Conservation (phyloP, 257 asterid genomes). For the Verbascum thapsus region DNA sequence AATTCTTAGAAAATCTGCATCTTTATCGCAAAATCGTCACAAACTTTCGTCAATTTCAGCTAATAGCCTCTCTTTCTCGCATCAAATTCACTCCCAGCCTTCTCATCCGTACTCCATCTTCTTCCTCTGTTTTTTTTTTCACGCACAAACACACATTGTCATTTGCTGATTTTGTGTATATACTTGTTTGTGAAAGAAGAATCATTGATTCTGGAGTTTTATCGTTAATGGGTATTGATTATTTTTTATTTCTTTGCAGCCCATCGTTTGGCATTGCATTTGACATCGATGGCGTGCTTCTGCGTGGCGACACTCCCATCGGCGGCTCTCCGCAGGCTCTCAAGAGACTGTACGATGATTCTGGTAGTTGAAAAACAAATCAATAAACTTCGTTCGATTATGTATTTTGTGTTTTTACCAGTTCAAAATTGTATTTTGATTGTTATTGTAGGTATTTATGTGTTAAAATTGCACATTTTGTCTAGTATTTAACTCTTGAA, state of each 20-base stretch:
- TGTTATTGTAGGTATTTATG: neutral
- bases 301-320: constrained; percentile 72
- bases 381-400: neutral
- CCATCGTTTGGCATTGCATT: constrained; percentile 82
- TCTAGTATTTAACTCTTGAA: constrained; percentile 12
- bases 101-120: constrained; percentile 32
- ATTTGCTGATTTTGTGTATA: neutral
- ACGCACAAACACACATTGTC: constrained; percentile 9
- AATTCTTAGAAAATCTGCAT: constrained; percentile 34
- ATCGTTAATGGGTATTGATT: neutral
- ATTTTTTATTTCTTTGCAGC: constrained; percentile 28
- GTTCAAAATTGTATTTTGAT: neutral
- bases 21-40: constrained; percentile 28
- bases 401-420: neutral
- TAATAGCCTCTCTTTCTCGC: constrained; percentile 30
- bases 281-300: constrained; percentile 94
- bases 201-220: constrained; percentile 7
- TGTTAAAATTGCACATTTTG: constrained; percentile 1
- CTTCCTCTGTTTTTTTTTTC: constrained; percentile 11
- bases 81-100: constrained; percentile 39
- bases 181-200: neutral
- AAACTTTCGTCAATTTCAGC: constrained; percentile 28
- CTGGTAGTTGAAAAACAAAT: constrained; percentile 36
- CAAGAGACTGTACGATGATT: constrained; percentile 63
- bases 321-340: constrained; percentile 87